These are phyloP conservation scores for Aechmea fasciata DNA, from an alignment of 176 grass and related monocot species.

Conservation along the genomic window DNA sequence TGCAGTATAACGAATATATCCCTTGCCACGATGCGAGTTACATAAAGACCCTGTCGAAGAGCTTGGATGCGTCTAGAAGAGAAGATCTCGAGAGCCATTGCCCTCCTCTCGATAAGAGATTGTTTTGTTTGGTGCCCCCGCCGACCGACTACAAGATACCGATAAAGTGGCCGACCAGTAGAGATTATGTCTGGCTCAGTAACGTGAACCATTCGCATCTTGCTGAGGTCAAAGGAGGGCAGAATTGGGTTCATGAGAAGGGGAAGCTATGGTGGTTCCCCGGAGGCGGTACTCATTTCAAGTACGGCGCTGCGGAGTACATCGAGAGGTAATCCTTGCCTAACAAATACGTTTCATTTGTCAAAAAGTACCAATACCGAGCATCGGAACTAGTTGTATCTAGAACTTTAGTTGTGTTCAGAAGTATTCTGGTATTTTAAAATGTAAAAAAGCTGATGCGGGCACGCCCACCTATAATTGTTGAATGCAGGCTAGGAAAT, in stretches of 20 bases:
- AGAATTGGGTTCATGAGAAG: constrained; percentile 94
- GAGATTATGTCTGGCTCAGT: constrained; percentile 84
- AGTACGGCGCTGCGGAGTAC: constrained; percentile 80
- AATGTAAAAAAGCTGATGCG: neutral
- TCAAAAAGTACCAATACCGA: too few relatives aligned
- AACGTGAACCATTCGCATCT: constrained; percentile 95
- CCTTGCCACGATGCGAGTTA: constrained; percentile 68
- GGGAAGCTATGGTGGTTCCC: constrained; percentile 96
- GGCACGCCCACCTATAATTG: constrained; percentile 4
- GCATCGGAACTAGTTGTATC: neutral
- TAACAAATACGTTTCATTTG: neutral
- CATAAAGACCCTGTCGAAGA: constrained; percentile 21
- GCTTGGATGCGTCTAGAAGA: constrained; percentile 48
- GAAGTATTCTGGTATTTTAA: constrained; percentile 5
- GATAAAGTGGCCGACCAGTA: constrained; percentile 73
- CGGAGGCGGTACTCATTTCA: constrained; percentile 95
- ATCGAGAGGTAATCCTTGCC: constrained; percentile 57
- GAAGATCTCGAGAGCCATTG: constrained; percentile 82
- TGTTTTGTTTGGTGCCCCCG: constrained; percentile 85
- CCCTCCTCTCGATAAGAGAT: constrained; percentile 33
- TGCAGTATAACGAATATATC: constrained; percentile 73
- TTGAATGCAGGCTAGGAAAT: constrained; percentile 71
- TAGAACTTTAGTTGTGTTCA: neutral
- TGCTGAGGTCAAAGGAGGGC: constrained; percentile 86
- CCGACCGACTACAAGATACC: constrained; percentile 86